Evolutionary conservation across 192 early-diverging fungal genomes (phyloP), one percentile per base, ranked within the genome.

Genomic region (Backusella australiensis): DNA sequence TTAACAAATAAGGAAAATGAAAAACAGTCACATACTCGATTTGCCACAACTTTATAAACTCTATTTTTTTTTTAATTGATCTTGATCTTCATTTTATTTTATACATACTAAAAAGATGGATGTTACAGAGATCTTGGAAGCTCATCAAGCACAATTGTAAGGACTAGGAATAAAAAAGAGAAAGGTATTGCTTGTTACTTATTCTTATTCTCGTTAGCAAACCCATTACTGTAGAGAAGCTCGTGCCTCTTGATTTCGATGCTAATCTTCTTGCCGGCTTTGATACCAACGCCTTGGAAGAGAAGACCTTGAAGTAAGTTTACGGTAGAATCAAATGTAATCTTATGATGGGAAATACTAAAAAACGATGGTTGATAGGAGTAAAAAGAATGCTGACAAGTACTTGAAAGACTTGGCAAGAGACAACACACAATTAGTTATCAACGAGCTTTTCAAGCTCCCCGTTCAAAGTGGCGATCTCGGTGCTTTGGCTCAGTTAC

Each of bases 381-480:
- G 34, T 67, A 86, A 85, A 67, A 81, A 73, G 21, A 74, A 84
- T 71, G 81, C 74, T 65, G 89, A 94, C 69, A 75, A 80, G 59
- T 95, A 93, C 67, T 79, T 96, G 34, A 85, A 86, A 53, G 83
- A 87, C 49, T 84, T 93, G 71, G 88, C 93, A 44, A 86, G 93
- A 79, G 95, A 96, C 79, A 91, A 90, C 34, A 84, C 92, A 14
- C 97, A 99, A 81, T 84, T 95, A 3, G 80, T 99, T 44, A 86
- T 97, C 75, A 98, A 98, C 80, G 88, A 92, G 72, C 90, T 99
- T 73, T 98, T 98, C 77, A 85, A 88, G 66, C 90, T 94, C 34
- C 95, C 91, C 4, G 89, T 91, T 0, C 82, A 85, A 26, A 88
- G 85, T 26, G 87, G 87, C 42, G 91, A 92, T 56, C 87, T 90